A percentile compares a stretch with the other conserved stretches of the same genome.
phyloP scores from a whole-genome alignment of 805 yeast species.

The Saturnispora bothae region DNA sequence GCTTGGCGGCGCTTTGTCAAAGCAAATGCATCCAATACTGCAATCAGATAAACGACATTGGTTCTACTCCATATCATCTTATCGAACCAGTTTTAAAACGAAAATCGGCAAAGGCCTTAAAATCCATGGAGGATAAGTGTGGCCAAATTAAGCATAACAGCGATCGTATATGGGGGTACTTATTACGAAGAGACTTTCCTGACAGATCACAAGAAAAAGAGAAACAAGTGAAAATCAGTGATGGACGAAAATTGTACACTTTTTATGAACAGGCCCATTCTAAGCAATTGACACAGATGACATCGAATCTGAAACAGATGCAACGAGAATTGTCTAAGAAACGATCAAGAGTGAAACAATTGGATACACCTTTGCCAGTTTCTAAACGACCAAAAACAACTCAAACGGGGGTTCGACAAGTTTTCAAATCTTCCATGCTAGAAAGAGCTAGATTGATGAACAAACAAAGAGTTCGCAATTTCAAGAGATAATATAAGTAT shows the following conservation, averaged over 20 bases:
- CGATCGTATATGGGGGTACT: slow-evolving; percentile 36
- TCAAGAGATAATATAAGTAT: no score
- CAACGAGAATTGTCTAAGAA: slow-evolving; percentile 30
- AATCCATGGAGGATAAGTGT: slow-evolving; percentile 31
- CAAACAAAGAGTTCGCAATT: slow-evolving; percentile 12
- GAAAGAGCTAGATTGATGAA: slow-evolving; percentile 26
- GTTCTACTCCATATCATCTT: slow-evolving; percentile 33
- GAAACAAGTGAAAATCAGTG: no score
- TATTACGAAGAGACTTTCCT: slow-evolving; percentile 38
- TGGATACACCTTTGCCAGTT: slow-evolving; percentile 7
- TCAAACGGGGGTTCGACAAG: slow-evolving; percentile 1
- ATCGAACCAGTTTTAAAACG: slow-evolving; percentile 36
- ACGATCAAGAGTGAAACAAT: slow-evolving; percentile 30
- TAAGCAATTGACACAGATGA: slow-evolving; percentile 32
- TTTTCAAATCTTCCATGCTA: slow-evolving; percentile 21
- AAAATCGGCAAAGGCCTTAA: slow-evolving; percentile 36
- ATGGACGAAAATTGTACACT: slow-evolving; percentile 31
- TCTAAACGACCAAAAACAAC: neutral
- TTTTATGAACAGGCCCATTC: slow-evolving; percentile 33
- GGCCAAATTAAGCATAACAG: slow-evolving; percentile 33
- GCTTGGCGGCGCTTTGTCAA: slow-evolving; percentile 1
- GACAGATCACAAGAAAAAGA: slow-evolving; percentile 29
- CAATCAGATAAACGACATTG: slow-evolving; percentile 25
- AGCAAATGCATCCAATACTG: slow-evolving; percentile 24
- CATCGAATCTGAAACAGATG: slow-evolving; percentile 33